Conservation (phyloP, 73 alveolate genomes). For the Chromera velia region DNA sequence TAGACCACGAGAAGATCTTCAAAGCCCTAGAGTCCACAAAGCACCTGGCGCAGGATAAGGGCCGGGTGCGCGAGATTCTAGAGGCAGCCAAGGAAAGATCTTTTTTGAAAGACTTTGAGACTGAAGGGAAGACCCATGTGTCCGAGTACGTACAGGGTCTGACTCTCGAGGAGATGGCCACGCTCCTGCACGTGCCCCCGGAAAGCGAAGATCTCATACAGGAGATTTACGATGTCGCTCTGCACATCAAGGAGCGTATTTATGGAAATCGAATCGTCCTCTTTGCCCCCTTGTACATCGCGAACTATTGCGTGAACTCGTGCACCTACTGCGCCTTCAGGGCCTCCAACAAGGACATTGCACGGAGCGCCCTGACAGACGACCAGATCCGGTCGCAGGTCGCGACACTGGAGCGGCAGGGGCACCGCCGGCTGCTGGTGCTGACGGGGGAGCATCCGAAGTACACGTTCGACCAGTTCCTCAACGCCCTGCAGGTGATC, state of each 20-base stretch:
- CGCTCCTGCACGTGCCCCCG: background rate
- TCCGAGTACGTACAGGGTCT: background rate
- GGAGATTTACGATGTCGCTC: background rate
- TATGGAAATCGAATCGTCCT: background rate
- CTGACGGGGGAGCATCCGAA: background rate
- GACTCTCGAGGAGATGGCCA: background rate
- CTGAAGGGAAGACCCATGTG: no score
- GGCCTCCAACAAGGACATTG: background rate
- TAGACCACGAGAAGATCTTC: background rate
- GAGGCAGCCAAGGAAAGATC: background rate
- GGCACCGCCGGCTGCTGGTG: background rate
- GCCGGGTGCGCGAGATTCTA: background rate
- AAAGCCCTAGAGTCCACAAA: background rate
- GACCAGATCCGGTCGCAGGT: background rate
- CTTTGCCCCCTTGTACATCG: background rate
- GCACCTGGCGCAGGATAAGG: background rate
- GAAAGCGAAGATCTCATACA: background rate
- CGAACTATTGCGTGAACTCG: background rate
- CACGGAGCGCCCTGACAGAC: background rate
- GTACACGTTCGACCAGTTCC: background rate
- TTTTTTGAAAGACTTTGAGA: no score
- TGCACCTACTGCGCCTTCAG: background rate
- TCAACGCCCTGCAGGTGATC: background rate
- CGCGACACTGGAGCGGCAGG: background rate
- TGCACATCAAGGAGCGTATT: background rate